Conservation (phyloP, 2,329 filamentous ascomycete genomes). For the Hortaea werneckii region DNA sequence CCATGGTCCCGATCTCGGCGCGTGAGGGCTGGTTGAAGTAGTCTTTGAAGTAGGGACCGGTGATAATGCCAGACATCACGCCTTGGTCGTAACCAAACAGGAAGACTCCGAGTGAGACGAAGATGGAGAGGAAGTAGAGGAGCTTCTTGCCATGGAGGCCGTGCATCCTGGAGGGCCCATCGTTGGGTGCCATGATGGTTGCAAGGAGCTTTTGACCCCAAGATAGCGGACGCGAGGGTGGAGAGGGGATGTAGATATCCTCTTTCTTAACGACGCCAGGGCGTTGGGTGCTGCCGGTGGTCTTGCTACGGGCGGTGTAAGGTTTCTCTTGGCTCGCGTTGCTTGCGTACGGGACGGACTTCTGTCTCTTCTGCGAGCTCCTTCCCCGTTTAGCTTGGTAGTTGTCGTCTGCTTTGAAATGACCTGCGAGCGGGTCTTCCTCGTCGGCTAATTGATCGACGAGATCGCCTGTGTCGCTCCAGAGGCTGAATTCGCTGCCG, state of each 20-base stretch:
- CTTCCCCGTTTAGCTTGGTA: conserved; percentile 7
- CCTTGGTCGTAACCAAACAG: conserved; percentile 76
- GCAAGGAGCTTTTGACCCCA: conserved; percentile 62
- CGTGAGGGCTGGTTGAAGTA: conserved; percentile 85
- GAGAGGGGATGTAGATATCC: conserved; percentile 71
- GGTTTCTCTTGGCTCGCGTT: conserved; percentile 15
- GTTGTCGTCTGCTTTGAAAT: conserved; percentile 1
- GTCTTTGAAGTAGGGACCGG: conserved; percentile 76
- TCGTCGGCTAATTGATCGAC: conserved; percentile 80
- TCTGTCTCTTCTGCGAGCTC: conserved; percentile 50
- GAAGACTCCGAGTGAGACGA: conserved; percentile 59
- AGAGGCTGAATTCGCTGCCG: conserved; percentile 65
- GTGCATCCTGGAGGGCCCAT: conserved; percentile 61
- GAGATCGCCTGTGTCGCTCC: conserved; percentile 91
- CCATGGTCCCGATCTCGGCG: conserved; percentile 90
- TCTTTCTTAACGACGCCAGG: conserved; percentile 45
- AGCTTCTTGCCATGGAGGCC: conserved; percentile 93
- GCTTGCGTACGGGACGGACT: conserved; percentile 59
- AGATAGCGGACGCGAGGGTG: conserved; percentile 52
- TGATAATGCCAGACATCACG: conserved; percentile 65
- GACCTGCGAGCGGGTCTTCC: conserved; percentile 64
- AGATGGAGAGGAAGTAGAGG: conserved; percentile 53
- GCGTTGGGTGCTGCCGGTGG: conserved; percentile 21
- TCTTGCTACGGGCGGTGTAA: conserved; percentile 13
- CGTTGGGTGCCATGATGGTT: conserved; percentile 72